These are phyloP conservation scores for Phytophthora citrophthora DNA, from an alignment of 352 stramenopile genomes.

Conservation along the genomic window DNA sequence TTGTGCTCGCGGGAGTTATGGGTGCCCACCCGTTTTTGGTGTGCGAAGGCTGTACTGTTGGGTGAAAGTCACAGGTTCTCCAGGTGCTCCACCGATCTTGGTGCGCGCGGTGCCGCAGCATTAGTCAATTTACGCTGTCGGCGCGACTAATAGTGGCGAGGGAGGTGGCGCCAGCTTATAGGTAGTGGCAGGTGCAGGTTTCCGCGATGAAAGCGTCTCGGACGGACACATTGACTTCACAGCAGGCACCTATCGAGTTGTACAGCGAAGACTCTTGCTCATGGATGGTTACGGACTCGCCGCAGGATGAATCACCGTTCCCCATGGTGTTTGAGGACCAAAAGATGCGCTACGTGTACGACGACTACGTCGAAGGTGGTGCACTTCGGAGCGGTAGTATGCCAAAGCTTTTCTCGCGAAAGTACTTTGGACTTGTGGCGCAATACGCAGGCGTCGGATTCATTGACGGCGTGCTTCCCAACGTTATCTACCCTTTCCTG, in stretches of 20 bases:
- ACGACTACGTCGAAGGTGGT: constrained; percentile 46
- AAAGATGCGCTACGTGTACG: constrained; percentile 49
- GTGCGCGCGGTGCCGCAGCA: constrained; percentile 7
- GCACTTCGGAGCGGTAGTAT: constrained; percentile 45
- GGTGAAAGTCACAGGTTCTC: too few species aligned
- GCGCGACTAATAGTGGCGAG: neutral
- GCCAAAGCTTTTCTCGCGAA: constrained; percentile 41
- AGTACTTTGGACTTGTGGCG: constrained; percentile 55
- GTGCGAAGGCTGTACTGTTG: too few species aligned
- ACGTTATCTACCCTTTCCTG: constrained; percentile 62
- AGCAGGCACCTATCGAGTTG: constrained; percentile 31
- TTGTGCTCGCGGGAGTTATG: too few species aligned
- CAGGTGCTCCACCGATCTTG: constrained; percentile 5
- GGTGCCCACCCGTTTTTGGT: too few species aligned
- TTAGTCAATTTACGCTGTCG: constrained; percentile 21
- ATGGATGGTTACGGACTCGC: constrained; percentile 42
- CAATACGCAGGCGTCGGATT: constrained; percentile 63
- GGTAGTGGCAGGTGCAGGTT: constrained; percentile 19
- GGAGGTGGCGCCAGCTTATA: constrained; percentile 2
- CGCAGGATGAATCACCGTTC: constrained; percentile 34
- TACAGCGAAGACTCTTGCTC: constrained; percentile 35
- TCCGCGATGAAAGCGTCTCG: constrained; percentile 28
- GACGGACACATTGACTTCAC: constrained; percentile 30
- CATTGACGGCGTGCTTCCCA: constrained; percentile 55
- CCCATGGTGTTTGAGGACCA: constrained; percentile 42